Evolutionary conservation across 257 asterid genomes (phyloP), one percentile per base, ranked within the genome.

Genomic region (Solanum okadae): DNA sequence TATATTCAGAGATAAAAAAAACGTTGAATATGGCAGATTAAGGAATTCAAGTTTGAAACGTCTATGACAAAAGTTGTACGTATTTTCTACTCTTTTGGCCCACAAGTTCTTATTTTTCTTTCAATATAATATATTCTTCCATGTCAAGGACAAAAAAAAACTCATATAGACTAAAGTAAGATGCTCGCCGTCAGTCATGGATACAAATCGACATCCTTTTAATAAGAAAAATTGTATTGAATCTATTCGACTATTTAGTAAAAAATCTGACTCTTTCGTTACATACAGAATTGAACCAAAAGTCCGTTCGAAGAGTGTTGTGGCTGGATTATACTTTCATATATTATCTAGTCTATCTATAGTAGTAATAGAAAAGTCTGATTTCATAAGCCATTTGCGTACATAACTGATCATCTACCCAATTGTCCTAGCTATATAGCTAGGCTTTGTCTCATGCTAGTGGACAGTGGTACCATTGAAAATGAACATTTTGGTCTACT

Each of bases 31-130:
- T 46, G 25, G 25, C 23, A 13, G 46, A 38, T 22, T 44, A 3
- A 75, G 44, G 85, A 88, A 82, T 77, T 76, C 88, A 90, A 87
- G 86, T 89, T 90, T 91, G 90, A 90, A 87, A 90, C 90, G 93
- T 88, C 33, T 18, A 15, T 33, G 25, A 18, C 68, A 29, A 29
- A 79, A 81, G 38, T 81, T 18, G 27, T 81, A 16, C 68, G 35
- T 29, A 46, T 81, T 20, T 46, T 81, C 40, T 29, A 27, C 18
- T 18, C 18, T 46, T 46, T 16, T 16, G 40, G 4, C 27, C 85
- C 85, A 27, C 85, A 56, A 27, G 12, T 5, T 44, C 85, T 8
- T 25, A 2, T 27, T 7, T 27, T 79, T 79, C 67, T 27, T 44
- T 56, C 23, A 56, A 20, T 79, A 2, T 27, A n/a, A 27, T 44